A percentile compares a stretch with the other conserved stretches of the same genome.
phyloP scores from a whole-genome alignment of 331 rosid genomes.

The Erythrophleum ivorense region DNA sequence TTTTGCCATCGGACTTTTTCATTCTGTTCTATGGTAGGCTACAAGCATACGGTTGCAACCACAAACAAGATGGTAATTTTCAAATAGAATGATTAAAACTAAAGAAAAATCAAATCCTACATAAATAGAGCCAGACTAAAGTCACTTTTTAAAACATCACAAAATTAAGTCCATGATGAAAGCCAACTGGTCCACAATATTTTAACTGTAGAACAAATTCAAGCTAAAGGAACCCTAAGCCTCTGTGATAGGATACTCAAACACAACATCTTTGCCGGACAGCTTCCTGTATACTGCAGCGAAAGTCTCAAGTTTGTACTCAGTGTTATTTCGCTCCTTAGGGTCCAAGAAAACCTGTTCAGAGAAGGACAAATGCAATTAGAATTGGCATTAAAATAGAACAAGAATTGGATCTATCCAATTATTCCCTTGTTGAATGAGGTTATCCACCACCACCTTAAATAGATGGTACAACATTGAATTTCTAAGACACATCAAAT shows the following conservation, averaged over 20 bases:
- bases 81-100: neutral
- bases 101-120: conserved; percentile 28
- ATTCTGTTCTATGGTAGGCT: too few species aligned
- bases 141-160: neutral
- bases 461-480: neutral
- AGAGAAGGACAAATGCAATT: neutral
- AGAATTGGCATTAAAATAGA: neutral
- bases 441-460: neutral
- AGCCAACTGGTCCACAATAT: conserved; percentile 38
- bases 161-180: conserved; percentile 34
- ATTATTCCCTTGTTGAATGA: neutral
- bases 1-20: too few species aligned
- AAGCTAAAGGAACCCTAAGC: conserved; percentile 52
- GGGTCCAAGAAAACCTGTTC: conserved; percentile 89
- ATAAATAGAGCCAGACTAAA: neutral
- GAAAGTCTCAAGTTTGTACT: conserved; percentile 87
- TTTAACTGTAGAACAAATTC: conserved; percentile 33
- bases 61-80: neutral
- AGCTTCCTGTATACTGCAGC: conserved; percentile 88
- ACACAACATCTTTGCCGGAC: conserved; percentile 85
- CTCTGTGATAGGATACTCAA: conserved; percentile 77
- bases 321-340: conserved; percentile 82
- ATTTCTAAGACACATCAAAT: neutral
- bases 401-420: neutral
- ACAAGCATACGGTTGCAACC: too few species aligned